phyloP scores from a whole-genome alignment of 768 basidiomycete species.

The Suillus occidentalis region DNA sequence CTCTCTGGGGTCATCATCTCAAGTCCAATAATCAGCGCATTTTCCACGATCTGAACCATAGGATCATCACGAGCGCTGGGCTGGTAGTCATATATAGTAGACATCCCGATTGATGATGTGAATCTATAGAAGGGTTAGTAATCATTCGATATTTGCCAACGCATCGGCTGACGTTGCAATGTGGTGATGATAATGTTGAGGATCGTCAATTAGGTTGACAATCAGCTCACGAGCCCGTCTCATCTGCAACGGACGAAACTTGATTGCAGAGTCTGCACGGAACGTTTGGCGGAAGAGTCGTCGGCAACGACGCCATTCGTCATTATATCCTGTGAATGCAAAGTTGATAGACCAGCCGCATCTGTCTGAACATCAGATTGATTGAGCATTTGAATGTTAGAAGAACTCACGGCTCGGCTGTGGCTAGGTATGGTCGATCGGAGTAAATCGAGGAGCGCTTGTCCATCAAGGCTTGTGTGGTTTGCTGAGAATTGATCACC shows the following conservation, averaged over 20 bases:
- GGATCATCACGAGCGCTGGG: conserved; percentile 6
- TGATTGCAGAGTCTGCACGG: conserved; percentile 27
- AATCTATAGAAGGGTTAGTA: conserved; percentile 12
- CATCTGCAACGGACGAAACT: conserved; percentile 26
- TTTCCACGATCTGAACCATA: neutral
- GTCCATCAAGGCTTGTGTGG: no score
- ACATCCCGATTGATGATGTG: conserved; percentile 5
- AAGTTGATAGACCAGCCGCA: conserved; percentile 6
- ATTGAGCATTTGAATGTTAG: no score
- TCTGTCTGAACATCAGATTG: neutral
- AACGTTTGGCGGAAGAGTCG: conserved; percentile 39
- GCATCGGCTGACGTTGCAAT: conserved; percentile 3
- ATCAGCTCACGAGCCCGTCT: conserved; percentile 25
- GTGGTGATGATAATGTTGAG: conserved; percentile 31
- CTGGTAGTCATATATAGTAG: conserved; percentile 1
- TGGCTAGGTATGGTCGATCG: conserved; percentile 7
- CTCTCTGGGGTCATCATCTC: neutral
- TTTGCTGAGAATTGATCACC: no score
- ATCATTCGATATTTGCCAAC: conserved; percentile 2
- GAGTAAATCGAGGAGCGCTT: conserved; percentile 5
- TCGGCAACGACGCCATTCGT: conserved; percentile 28
- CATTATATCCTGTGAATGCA: neutral
- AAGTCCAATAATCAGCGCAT: neutral
- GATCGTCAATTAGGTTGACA: conserved; percentile 24
- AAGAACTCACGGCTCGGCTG: conserved; percentile 1